These are phyloP conservation scores for Entelexis sorbosivorans DNA, from an alignment of 1,139 yeast species.

Conservation along the genomic window DNA sequence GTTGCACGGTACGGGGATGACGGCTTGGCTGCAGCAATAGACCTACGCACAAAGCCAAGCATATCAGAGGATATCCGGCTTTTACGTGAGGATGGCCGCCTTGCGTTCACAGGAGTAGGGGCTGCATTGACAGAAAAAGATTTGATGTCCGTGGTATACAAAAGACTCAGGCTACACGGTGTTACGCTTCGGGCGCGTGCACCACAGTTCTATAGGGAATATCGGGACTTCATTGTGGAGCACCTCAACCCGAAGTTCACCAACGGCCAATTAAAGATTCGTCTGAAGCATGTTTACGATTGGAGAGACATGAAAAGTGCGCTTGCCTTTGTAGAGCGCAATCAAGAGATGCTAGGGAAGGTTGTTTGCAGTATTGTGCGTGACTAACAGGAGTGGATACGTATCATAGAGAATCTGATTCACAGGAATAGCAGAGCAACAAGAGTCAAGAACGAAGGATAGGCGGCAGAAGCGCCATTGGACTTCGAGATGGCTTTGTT, in stretches of 20 bases:
- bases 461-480: too few species aligned
- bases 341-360: slow-evolving; percentile 28
- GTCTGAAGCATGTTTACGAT: slow-evolving; percentile 25
- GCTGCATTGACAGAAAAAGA: not conserved
- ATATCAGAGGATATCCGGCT: not conserved
- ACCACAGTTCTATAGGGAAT: slow-evolving; percentile 25
- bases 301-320: slow-evolving; percentile 28
- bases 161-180: slow-evolving; percentile 28
- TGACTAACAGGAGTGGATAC: too few species aligned
- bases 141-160: slow-evolving; percentile 10
- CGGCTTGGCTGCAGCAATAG: slow-evolving; percentile 31
- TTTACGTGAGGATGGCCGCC: slow-evolving; percentile 27
- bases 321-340: slow-evolving; percentile 28
- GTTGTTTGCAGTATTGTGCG: slow-evolving; percentile 21
- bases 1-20: slow-evolving; percentile 24
- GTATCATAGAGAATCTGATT: too few species aligned
- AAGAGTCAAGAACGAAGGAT: too few species aligned
- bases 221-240: slow-evolving; percentile 25
- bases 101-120: slow-evolving; percentile 23
- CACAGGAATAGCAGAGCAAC: too few species aligned
- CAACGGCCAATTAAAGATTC: slow-evolving; percentile 24
- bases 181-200: slow-evolving; percentile 28
- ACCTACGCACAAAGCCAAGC: slow-evolving; percentile 11
- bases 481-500: too few species aligned
- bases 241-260: slow-evolving; percentile 26